Conservation (phyloP, 306 rosid species). For the Fragaria iinumae region DNA sequence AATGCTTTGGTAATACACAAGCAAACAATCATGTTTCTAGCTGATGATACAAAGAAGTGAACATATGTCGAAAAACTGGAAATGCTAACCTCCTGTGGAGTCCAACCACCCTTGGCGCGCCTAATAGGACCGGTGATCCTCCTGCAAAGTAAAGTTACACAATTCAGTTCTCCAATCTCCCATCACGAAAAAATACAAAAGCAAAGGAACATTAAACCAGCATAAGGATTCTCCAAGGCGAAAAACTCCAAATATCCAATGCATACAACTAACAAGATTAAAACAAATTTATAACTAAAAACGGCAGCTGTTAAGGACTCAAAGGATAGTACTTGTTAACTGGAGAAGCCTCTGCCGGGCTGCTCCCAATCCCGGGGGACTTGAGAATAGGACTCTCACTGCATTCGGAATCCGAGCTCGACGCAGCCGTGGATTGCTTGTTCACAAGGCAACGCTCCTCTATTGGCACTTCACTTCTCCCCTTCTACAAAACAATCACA, state of each 20-base stretch:
- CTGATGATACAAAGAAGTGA: conserved; percentile 1
- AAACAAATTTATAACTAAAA: background rate
- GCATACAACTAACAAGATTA: background rate
- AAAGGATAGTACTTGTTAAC: conserved; percentile 56
- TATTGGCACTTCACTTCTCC: conserved; percentile 58
- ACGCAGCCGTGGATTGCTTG: conserved; percentile 78
- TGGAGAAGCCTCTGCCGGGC: conserved; percentile 67
- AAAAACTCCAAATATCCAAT: conserved; percentile 16
- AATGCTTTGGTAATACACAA: conserved; percentile 25
- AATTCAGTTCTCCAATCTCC: conserved; percentile 13
- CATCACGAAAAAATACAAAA: conserved; percentile 2
- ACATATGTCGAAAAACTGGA: background rate
- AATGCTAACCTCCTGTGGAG: conserved; percentile 77
- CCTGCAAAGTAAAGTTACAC: conserved; percentile 44
- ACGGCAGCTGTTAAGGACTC: conserved; percentile 22
- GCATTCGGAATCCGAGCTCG: conserved; percentile 78
- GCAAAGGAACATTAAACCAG: conserved; percentile 1
- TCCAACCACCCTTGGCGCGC: conserved; percentile 99
- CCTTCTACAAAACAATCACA: conserved; percentile 46
- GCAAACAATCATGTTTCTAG: background rate
- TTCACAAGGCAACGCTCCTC: conserved; percentile 91
- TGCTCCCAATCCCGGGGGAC: conserved; percentile 67
- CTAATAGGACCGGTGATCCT: conserved; percentile 94
- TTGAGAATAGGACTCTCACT: conserved; percentile 64
- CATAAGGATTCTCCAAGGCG: background rate